A percentile compares a stretch with the other conserved stretches of the same genome.
Conservation (phyloP, 129 eudicot species). For the Pseudognaphalium luteoalbum region DNA sequence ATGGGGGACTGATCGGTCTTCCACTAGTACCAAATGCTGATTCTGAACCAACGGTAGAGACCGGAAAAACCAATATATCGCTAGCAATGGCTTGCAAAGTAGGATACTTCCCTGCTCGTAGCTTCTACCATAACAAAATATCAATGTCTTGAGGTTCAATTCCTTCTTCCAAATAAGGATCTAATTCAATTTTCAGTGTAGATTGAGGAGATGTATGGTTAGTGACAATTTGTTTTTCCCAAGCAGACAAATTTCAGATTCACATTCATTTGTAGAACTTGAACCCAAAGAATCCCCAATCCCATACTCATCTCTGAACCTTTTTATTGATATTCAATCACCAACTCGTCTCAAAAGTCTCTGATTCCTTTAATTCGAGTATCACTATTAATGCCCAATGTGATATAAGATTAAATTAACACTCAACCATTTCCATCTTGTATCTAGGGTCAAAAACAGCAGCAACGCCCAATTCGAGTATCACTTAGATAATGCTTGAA, state of each 20-base stretch:
- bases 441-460: conserved; percentile 8
- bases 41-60: conserved; percentile 13
- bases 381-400: background rate
- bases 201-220: background rate
- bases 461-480: background rate
- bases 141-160: conserved; percentile 19
- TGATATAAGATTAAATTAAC: conserved; percentile 1
- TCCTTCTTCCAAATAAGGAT: conserved; percentile 17
- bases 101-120: conserved; percentile 10
- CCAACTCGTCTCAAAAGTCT: background rate
- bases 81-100: conserved; percentile 7
- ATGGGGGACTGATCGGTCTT: background rate
- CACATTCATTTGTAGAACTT: background rate
- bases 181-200: background rate
- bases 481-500: background rate
- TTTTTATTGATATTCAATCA: background rate
- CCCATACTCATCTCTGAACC: background rate
- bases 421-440: background rate
- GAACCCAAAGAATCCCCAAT: background rate
- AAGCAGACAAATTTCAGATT: background rate
- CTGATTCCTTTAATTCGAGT: background rate
- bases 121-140: conserved; percentile 21
- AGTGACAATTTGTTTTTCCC: background rate
- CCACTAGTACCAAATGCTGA: background rate
- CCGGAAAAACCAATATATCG: conserved; percentile 13